Conservation (phyloP, 164 flowering plant genomes). For the Pachysandra terminalis region DNA sequence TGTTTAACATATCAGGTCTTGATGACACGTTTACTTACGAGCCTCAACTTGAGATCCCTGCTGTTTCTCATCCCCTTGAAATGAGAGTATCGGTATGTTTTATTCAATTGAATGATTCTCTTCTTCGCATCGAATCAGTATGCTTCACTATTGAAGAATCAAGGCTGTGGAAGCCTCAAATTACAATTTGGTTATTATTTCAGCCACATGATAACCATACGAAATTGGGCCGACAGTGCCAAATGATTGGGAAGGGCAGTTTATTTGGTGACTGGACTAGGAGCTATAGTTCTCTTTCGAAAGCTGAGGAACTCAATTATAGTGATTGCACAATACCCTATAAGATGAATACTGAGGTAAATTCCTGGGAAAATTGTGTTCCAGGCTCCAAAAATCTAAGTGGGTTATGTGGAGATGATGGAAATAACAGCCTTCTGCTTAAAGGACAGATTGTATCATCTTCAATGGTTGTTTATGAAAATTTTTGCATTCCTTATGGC, state of each 20-base stretch:
- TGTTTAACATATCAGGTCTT: constrained; percentile 45
- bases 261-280: constrained; percentile 37
- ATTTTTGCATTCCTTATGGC: constrained; percentile 55
- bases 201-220: constrained; percentile 23
- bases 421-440: constrained; percentile 8
- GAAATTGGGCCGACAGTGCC: constrained; percentile 24
- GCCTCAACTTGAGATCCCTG: constrained; percentile 49
- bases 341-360: constrained; percentile 10
- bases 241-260: constrained; percentile 46
- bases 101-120: constrained; percentile 32
- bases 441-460: constrained; percentile 56
- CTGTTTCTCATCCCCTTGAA: constrained; percentile 32
- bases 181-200: constrained; percentile 55
- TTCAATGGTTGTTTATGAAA: constrained; percentile 76
- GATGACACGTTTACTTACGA: constrained; percentile 37
- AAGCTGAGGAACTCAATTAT: constrained; percentile 13
- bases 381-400: constrained; percentile 16
- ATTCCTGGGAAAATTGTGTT: constrained; percentile 13
- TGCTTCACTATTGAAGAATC: constrained; percentile 43
- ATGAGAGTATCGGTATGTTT: constrained; percentile 33
- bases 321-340: constrained; percentile 1
- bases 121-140: constrained; percentile 67
- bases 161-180: constrained; percentile 52
- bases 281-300: constrained; percentile 13
- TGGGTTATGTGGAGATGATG: constrained; percentile 12